Evolutionary conservation across 306 rosid genomes (phyloP).

Genomic region (Urtica urens): DNA sequence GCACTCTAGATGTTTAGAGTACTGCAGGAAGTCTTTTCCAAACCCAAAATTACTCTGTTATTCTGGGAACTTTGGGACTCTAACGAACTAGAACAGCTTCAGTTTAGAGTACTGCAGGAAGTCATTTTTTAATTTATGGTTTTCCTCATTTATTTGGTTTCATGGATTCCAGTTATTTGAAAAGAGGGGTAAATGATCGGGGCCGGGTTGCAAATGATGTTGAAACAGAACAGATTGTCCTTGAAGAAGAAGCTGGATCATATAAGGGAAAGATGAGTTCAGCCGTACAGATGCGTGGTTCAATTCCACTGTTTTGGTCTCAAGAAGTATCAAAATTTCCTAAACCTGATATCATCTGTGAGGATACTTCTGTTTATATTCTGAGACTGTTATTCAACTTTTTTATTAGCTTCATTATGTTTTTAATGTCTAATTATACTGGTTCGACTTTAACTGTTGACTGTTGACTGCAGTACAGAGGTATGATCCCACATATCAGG

Average conservation of each 20-base stretch:
- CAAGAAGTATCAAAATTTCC: conserved; percentile 96
- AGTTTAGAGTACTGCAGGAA: too few relatives aligned
- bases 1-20: too few relatives aligned
- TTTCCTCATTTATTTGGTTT: conserved; percentile 5
- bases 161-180: conserved; percentile 56
- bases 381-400: conserved; percentile 1
- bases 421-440: too few relatives aligned
- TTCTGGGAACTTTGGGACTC: too few relatives aligned
- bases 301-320: conserved; percentile 98
- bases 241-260: conserved; percentile 86
- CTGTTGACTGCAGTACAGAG: conserved; percentile 68
- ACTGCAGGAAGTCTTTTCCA: too few relatives aligned
- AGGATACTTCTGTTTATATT: conserved; percentile 11
- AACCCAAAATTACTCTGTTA: too few relatives aligned
- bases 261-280: conserved; percentile 95
- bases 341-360: conserved; percentile 89
- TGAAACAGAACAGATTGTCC: conserved; percentile 94
- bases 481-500: conserved; percentile 88
- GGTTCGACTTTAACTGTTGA: background rate
- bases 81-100: too few relatives aligned
- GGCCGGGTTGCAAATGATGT: conserved; percentile 99
- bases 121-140: background rate
- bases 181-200: conserved; percentile 92
- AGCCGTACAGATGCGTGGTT: conserved; percentile 93
- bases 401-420: conserved; percentile 7